Evolutionary conservation across 139 green algal genomes (phyloP).

Genomic region (Chloropicon primus): DNA sequence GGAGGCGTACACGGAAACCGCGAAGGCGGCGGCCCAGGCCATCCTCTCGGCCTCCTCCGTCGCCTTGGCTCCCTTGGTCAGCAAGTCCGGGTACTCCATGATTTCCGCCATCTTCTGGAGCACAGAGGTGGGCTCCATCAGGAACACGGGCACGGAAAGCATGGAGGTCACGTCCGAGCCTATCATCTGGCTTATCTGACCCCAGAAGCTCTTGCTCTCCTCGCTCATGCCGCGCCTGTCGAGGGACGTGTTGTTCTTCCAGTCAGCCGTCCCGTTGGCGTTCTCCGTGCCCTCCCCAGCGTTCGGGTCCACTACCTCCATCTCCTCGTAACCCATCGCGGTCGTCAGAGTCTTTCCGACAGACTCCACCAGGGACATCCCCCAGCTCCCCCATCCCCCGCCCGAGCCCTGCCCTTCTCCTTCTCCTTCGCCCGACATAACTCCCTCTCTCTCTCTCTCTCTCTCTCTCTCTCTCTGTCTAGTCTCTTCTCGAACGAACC

Average conservation of each 20-base stretch:
- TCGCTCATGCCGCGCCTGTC: not conserved
- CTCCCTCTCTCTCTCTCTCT: no score
- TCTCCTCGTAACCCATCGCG: not conserved
- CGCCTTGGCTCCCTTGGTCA: constrained; percentile 60
- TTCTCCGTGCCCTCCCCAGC: constrained; percentile 14
- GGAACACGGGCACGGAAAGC: constrained; percentile 73
- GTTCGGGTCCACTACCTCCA: constrained; percentile 26
- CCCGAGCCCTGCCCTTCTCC: no score
- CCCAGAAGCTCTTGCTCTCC: not conserved
- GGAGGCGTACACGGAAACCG: constrained; percentile 71
- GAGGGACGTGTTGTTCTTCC: not conserved
- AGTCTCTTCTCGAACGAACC: no score
- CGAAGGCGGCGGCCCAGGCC: constrained; percentile 71
- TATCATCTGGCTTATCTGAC: not conserved
- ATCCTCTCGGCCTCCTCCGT: constrained; percentile 48
- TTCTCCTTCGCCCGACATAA: no score
- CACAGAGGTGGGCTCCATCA: constrained; percentile 84
- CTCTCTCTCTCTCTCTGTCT: no score
- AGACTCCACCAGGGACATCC: not conserved
- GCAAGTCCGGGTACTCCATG: constrained; percentile 89
- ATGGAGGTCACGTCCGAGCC: constrained; percentile 39
- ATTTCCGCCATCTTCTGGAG: constrained; percentile 95
- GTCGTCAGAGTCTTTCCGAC: not conserved
- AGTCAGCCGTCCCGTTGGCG: constrained; percentile 14
- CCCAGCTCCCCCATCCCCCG: not conserved